Evolutionary conservation across 805 yeast genomes (phyloP).

Genomic region (Myxozyma mucilagina): DNA sequence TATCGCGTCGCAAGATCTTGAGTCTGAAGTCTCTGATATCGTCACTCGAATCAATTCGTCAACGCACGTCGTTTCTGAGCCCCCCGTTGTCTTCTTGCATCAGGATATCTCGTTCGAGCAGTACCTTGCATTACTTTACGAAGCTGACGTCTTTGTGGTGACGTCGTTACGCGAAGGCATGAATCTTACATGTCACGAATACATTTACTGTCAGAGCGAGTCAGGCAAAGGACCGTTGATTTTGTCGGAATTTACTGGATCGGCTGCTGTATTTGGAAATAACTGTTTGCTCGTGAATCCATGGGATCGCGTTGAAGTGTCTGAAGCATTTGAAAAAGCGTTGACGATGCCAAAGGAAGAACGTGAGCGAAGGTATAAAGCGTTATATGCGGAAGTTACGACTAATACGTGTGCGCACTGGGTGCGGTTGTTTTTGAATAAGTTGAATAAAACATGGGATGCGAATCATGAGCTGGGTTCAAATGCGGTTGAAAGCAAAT

Average conservation of each 20-base stretch:
- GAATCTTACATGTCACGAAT: constrained; percentile 96
- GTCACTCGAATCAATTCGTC: constrained; percentile 80
- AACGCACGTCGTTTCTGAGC: constrained; percentile 66
- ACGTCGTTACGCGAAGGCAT: constrained; percentile 94
- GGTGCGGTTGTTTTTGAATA: constrained; percentile 26
- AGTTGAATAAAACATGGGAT: constrained; percentile 17
- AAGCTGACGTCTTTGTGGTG: constrained; percentile 85
- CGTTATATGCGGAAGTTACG: constrained; percentile 25
- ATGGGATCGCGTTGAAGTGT: constrained; percentile 73
- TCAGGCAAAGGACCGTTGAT: constrained; percentile 65
- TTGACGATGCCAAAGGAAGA: constrained; percentile 65
- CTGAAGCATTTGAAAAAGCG: constrained; percentile 63
- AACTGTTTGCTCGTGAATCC: constrained; percentile 83
- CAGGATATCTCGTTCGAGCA: constrained; percentile 89
- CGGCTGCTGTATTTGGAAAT: constrained; percentile 70
- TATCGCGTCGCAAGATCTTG: constrained; percentile 56
- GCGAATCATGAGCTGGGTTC: constrained; percentile 1
- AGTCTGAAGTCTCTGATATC: constrained; percentile 69
- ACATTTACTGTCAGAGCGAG: constrained; percentile 64
- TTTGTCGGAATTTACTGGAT: constrained; percentile 91
- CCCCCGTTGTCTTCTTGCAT: constrained; percentile 75
- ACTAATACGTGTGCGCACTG: constrained; percentile 31
- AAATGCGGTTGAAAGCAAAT: too few species aligned
- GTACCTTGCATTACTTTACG: constrained; percentile 79
- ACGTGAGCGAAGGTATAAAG: constrained; percentile 59